Conservation (phyloP, 2,329 filamentous ascomycete genomes). For the Epicoccum nigrum region DNA sequence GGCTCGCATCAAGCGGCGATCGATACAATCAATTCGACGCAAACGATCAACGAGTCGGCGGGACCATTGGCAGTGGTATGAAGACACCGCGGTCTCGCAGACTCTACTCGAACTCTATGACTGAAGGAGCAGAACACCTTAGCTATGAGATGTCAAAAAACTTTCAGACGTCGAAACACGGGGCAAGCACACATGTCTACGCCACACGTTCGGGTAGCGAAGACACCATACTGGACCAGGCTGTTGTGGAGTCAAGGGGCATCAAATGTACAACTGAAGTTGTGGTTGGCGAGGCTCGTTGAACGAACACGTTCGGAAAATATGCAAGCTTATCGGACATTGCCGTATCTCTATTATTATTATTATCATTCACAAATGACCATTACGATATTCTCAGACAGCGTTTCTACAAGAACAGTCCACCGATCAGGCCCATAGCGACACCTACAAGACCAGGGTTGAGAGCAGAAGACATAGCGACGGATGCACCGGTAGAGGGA, state of each 20-base stretch:
- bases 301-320: not conserved
- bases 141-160: not conserved
- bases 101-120: not conserved
- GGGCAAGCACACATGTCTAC: not conserved
- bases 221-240: not conserved
- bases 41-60: not conserved
- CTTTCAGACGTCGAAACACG: not conserved
- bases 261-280: not conserved
- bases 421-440: slow-evolving; percentile 7
- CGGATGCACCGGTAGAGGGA: slow-evolving; percentile 16
- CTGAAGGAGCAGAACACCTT: not conserved
- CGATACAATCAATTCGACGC: not conserved
- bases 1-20: not conserved
- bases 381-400: no score
- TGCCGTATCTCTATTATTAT: not conserved
- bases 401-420: not conserved
- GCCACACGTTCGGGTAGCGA: not conserved
- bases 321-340: no score
- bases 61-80: not conserved
- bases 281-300: not conserved
- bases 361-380: not conserved
- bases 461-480: slow-evolving; percentile 7
- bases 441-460: slow-evolving; percentile 13
- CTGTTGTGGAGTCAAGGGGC: not conserved
- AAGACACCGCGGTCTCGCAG: not conserved